These are phyloP conservation scores for Brettanomyces anomalus DNA, from an alignment of 805 yeast species.

Conservation along the genomic window DNA sequence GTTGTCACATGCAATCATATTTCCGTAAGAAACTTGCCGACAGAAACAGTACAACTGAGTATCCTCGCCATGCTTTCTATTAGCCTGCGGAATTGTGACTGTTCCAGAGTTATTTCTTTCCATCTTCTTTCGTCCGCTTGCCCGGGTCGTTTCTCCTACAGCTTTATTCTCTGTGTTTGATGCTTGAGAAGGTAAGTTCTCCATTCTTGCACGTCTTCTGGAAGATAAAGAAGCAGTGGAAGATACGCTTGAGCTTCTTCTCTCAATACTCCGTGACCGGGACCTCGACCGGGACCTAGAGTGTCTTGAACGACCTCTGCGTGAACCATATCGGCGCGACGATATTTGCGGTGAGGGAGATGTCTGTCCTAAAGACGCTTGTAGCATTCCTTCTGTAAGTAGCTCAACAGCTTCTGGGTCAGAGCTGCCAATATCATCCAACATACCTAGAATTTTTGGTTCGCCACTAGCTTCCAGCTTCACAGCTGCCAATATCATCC, in stretches of 20 bases:
- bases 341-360: not conserved
- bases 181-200: not conserved
- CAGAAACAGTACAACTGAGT: constrained; percentile 80
- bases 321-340: not conserved
- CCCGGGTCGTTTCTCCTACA: not conserved
- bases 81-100: constrained; percentile 8
- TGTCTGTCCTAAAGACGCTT: constrained; percentile 9
- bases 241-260: not conserved
- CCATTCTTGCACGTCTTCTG: not conserved
- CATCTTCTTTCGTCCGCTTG: constrained; percentile 5
- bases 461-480: constrained; percentile 84
- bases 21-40: constrained; percentile 79
- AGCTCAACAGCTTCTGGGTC: constrained; percentile 8
- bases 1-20: constrained; percentile 57
- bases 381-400: constrained; percentile 7
- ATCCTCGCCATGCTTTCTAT: constrained; percentile 42
- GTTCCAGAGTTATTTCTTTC: constrained; percentile 13
- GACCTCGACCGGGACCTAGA: not conserved
- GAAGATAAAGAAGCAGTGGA: not conserved
- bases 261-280: not conserved
- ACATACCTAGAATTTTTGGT: constrained; percentile 21
- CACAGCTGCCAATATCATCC: too few species aligned
- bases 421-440: constrained; percentile 7
- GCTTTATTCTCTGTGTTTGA: not conserved
- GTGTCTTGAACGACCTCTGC: not conserved